A percentile compares a stretch with the other conserved stretches of the same genome.
These are phyloP conservation scores for Parachaetomium inaequale DNA, from an alignment of 495 filamentous ascomycete genomes.

Conservation along the genomic window DNA sequence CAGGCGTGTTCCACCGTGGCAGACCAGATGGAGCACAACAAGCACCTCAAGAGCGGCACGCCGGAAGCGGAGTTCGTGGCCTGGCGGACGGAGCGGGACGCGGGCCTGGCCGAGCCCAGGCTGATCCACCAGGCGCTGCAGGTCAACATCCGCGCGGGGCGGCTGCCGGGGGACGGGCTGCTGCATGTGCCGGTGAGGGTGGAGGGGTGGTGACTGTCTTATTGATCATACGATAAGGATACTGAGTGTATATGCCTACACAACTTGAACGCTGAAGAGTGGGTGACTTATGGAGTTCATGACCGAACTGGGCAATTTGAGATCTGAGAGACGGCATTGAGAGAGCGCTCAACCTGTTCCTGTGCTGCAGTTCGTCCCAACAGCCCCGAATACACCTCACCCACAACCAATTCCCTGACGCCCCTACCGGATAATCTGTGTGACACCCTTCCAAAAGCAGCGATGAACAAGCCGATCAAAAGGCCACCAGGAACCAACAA, in stretches of 20 bases:
- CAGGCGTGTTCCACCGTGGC: constrained; percentile 47
- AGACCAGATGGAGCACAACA: constrained; percentile 50
- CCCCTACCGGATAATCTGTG: not conserved
- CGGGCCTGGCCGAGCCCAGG: constrained; percentile 45
- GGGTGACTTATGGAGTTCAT: no score
- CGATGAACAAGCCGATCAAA: not conserved
- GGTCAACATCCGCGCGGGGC: constrained; percentile 55
- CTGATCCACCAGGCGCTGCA: constrained; percentile 57
- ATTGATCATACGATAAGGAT: no score
- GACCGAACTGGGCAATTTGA: no score
- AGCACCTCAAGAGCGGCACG: constrained; percentile 46
- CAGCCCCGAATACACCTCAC: no score
- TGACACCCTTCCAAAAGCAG: not conserved
- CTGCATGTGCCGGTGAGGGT: constrained; percentile 46
- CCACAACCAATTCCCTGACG: not conserved
- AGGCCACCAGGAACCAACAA: not conserved
- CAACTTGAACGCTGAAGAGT: no score
- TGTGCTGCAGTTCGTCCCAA: no score
- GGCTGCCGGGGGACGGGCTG: constrained; percentile 45
- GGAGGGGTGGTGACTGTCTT: constrained; percentile 6
- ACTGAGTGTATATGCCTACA: no score
- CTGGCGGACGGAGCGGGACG: constrained; percentile 48
- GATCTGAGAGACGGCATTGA: no score
- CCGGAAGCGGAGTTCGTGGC: constrained; percentile 48
- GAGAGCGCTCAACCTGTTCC: no score